Evolutionary conservation across 2,329 filamentous ascomycete genomes (phyloP), one percentile per base, ranked within the genome.

Genomic region (Chrysoporthe puriensis): DNA sequence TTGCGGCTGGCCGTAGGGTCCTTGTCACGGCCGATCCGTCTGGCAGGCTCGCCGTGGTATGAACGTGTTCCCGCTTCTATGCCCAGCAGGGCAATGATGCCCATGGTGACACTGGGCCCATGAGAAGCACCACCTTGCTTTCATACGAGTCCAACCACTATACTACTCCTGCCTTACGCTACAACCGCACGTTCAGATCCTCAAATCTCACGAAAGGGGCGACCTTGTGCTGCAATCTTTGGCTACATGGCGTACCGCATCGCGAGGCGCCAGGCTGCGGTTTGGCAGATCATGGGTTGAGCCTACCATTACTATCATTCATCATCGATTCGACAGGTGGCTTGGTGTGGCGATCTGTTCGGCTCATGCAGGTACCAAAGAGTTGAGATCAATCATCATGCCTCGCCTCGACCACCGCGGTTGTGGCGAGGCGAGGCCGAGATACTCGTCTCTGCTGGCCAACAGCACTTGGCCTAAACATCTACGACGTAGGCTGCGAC

Each of bases 271-370:
- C 54, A 40, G 40, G 34, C 54, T 57, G 54, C 40, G 18, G 54
- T 36, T 14, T 57, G 54, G 16, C 9, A n/a, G 34, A 57, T 57
- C 54, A 40, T 57, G 9, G 32, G 7, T 21, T 36, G 9, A 14
- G 26, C 11, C 52, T 36, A 52, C 52, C 16, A 14, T 57, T 26
- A 36, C 16, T 6, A 57, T 40, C 16, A n/a, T 21, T 34, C 54
- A 57, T 57, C 16, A 16, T 34, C 34, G 14, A n/a, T 40, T 57
- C n/a, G 54, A 14, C 34, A 18, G 32, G 16, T 9, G n/a, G 54
- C 34, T 57, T 57, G 54, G 16, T 57, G 32, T 40, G 54, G 54
- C 34, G 32, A n/a, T 57, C 16, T 57, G 32, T 57, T 40, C 54
- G 32, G 34, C 54, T 40, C 34, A 57, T n/a, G 54, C 54, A 40